Evolutionary conservation across 139 green algal species (phyloP), one percentile per base, ranked within the genome.

Genomic region (Gonium pectorale): DNA sequence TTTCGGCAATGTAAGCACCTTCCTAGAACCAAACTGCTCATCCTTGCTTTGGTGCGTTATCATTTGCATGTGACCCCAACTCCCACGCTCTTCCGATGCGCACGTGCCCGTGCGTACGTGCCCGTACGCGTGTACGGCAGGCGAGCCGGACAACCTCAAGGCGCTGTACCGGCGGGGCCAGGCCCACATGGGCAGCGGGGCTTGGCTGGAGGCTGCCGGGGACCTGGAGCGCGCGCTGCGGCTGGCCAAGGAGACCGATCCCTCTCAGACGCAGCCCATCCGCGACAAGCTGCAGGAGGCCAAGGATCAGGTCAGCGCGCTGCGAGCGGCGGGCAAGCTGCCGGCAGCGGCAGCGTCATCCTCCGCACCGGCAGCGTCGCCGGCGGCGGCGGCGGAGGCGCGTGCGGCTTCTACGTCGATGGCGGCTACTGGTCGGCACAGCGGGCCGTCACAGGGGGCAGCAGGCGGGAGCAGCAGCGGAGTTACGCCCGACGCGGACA

Each of bases 111-210:
- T n/a, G n/a, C n/a, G 7, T 7, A 67, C 8, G 29, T 67, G 5
- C 60, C n/a, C 17, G 15, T 63, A 7, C 17, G 11, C 54, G 15
- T 19, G 54, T 54, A 54, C 31, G 60, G 27, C 81, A 94, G 91
- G 52, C 26, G 88, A 94, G 24, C 59, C 86, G 0, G 31, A 78
- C 31, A 94, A 89, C 75, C 52, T 94, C 27, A 95, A 95, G 83
- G 90, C 90, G 13, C 80, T 95, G 22, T 95, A 94, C 89, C 85
- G 92, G 22, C 87, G 92, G 0, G 92, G 92, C 27, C 92, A 95
- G 79, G 90, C 92, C 2, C 67, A 88, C 38, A 62, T 88, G 56
- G 87, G 82, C 29, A 64, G 67, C n/a, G 5, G 79, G 3, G 62
- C 83, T 46, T 77, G 83, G 43, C 22, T 66, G 35, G 66, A 73